Evolutionary conservation across 1,284 basidiomycete genomes (phyloP).

Genomic region (Tilletiopsis washingtonensis): DNA sequence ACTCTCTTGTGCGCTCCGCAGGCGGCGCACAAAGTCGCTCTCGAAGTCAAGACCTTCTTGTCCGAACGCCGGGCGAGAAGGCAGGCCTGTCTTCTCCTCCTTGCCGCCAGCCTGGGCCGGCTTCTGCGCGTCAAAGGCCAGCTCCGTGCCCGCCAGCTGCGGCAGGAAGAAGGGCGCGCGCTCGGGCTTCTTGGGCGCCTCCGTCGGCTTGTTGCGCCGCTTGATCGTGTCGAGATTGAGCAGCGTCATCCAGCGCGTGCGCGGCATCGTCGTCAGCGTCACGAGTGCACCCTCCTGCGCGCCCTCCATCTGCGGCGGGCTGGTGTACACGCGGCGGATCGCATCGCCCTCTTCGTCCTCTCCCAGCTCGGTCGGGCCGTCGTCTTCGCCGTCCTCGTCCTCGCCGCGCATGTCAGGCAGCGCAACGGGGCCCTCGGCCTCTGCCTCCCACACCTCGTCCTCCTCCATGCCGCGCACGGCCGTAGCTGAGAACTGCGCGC

Average conservation of each 20-base stretch:
- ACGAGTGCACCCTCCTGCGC: constrained; percentile 48
- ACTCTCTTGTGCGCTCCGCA: constrained; percentile 16
- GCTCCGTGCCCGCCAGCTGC: constrained; percentile 64
- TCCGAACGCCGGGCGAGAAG: no score
- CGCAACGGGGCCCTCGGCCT: constrained; percentile 8
- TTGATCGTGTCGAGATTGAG: constrained; percentile 93
- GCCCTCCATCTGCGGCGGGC: constrained; percentile 53
- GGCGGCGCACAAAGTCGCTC: constrained; percentile 26
- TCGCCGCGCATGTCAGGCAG: constrained; percentile 25
- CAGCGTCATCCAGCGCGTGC: constrained; percentile 89
- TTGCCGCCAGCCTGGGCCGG: neutral
- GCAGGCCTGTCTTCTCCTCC: neutral
- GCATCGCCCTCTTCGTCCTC: constrained; percentile 29
- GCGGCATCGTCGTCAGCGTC: constrained; percentile 82
- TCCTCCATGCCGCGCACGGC: constrained; percentile 72
- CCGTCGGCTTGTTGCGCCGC: constrained; percentile 85
- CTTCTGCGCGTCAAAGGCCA: neutral
- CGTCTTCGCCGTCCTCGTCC: constrained; percentile 31
- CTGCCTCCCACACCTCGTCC: constrained; percentile 53
- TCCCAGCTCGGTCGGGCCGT: constrained; percentile 44
- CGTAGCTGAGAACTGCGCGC: constrained; percentile 82
- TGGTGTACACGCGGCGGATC: constrained; percentile 31
- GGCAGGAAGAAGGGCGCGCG: constrained; percentile 83
- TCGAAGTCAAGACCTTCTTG: constrained; percentile 12
- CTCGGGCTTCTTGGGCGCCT: constrained; percentile 76